These are phyloP conservation scores for Stachybotrys chartarum DNA, from an alignment of 2,329 filamentous ascomycete species.

Conservation along the genomic window DNA sequence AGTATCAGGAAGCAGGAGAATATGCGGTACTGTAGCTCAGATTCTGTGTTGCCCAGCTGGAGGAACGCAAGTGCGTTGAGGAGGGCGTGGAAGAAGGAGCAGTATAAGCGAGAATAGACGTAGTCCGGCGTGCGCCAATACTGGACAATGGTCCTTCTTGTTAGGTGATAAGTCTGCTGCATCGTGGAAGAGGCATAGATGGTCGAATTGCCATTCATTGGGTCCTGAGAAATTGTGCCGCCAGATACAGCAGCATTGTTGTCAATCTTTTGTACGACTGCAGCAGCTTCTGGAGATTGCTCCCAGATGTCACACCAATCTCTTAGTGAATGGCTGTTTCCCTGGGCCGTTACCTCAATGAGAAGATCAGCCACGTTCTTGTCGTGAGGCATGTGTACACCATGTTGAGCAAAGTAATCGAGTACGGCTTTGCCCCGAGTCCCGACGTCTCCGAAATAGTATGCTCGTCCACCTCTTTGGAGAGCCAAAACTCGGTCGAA, in stretches of 20 bases:
- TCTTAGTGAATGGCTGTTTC: slow-evolving; percentile 26
- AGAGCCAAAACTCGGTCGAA: slow-evolving; percentile 59
- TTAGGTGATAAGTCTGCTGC: slow-evolving; percentile 58
- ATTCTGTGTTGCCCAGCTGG: slow-evolving; percentile 42
- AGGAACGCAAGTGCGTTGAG: slow-evolving; percentile 75
- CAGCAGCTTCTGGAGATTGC: slow-evolving; percentile 39
- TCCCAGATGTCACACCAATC: slow-evolving; percentile 68
- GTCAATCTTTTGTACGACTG: slow-evolving; percentile 55
- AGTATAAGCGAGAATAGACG: slow-evolving; percentile 63
- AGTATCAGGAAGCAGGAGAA: slow-evolving; percentile 70
- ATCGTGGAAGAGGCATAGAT: slow-evolving; percentile 69
- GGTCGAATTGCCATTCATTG: slow-evolving; percentile 12
- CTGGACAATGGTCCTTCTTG: slow-evolving; percentile 66
- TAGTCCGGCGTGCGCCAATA: slow-evolving; percentile 79
- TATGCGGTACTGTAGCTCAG: slow-evolving; percentile 68
- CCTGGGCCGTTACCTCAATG: slow-evolving; percentile 45
- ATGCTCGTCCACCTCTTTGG: slow-evolving; percentile 56
- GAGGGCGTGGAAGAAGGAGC: slow-evolving; percentile 53
- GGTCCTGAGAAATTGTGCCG: slow-evolving; percentile 8
- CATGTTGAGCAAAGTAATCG: slow-evolving; percentile 58
- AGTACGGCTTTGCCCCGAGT: slow-evolving; percentile 48
- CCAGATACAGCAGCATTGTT: slow-evolving; percentile 50
- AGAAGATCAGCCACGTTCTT: slow-evolving; percentile 75
- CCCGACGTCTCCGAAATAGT: slow-evolving; percentile 64
- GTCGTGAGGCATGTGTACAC: slow-evolving; percentile 49